phyloP scores from a whole-genome alignment of 345 rosid species.

The Syzygium aromaticum region DNA sequence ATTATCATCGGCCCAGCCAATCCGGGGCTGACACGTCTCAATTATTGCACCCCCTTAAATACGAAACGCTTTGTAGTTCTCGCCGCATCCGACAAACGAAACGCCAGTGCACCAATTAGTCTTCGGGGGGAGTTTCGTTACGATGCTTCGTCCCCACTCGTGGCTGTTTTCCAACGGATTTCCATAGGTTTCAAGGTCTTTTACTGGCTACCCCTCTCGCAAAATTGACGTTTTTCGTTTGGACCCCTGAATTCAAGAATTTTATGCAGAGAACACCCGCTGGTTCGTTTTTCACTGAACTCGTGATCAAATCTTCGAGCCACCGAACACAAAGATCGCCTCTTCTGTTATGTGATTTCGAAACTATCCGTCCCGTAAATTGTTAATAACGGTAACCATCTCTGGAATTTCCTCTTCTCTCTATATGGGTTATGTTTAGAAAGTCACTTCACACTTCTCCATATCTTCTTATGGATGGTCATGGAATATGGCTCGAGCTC shows the following conservation, averaged over 20 bases:
- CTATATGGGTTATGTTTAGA: accelerated
- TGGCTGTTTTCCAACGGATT: background rate
- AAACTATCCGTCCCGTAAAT: accelerated
- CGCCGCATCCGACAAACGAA: background rate
- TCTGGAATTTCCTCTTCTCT: background rate
- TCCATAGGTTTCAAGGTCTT: background rate
- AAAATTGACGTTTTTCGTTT: background rate
- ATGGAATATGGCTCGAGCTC: background rate
- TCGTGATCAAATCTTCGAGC: background rate
- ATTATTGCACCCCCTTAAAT: background rate
- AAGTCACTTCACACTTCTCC: background rate
- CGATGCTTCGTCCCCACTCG: background rate
- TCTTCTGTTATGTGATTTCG: accelerated
- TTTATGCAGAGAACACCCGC: background rate
- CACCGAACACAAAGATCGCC: accelerated
- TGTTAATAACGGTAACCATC: accelerated
- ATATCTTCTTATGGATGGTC: background rate
- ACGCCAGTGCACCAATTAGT: background rate
- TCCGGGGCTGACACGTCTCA: background rate
- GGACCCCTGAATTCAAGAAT: background rate
- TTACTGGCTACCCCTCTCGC: background rate
- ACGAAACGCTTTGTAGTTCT: background rate
- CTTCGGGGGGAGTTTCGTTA: background rate
- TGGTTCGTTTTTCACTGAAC: background rate
- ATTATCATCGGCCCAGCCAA: background rate